A percentile compares a stretch with the other conserved stretches of the same genome.
phyloP scores from a whole-genome alignment of 1,284 basidiomycete species.

The Ganoderma leucocontextum region DNA sequence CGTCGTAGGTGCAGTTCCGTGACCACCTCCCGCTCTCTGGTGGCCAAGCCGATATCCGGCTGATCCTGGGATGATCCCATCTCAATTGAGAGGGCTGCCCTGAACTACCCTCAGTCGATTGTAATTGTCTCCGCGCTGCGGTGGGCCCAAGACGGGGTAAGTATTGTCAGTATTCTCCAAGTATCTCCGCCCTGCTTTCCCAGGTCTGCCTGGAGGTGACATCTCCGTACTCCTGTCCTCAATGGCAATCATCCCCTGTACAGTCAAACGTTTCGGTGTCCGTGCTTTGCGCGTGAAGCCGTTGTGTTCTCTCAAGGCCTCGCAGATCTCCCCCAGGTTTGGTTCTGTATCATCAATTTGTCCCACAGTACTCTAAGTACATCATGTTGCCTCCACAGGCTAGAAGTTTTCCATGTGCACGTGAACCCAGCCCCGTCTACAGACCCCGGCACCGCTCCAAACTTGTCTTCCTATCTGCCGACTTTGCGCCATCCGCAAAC shows the following conservation, averaged over 20 bases:
- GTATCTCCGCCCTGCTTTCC: background rate
- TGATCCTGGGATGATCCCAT: slow-evolving; percentile 1
- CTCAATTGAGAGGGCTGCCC: background rate
- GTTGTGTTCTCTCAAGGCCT: background rate
- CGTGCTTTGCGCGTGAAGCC: background rate
- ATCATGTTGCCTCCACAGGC: background rate
- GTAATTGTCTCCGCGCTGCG: background rate
- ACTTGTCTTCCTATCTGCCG: background rate
- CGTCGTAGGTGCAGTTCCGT: slow-evolving; percentile 5
- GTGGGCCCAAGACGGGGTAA: background rate
- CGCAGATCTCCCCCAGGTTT: background rate
- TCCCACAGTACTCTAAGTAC: background rate
- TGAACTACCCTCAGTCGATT: background rate
- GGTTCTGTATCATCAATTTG: background rate
- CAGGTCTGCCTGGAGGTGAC: background rate
- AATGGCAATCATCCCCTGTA: background rate
- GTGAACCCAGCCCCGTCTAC: background rate
- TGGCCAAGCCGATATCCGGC: background rate
- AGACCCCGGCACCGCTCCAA: background rate
- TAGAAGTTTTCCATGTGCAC: background rate
- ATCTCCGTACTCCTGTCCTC: background rate
- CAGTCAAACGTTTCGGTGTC: background rate
- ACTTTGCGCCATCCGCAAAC: background rate
- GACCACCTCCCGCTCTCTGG: background rate
- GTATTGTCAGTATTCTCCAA: background rate